Conservation (phyloP, 2,329 filamentous ascomycete species). For the Phaeoacremonium minimum region DNA sequence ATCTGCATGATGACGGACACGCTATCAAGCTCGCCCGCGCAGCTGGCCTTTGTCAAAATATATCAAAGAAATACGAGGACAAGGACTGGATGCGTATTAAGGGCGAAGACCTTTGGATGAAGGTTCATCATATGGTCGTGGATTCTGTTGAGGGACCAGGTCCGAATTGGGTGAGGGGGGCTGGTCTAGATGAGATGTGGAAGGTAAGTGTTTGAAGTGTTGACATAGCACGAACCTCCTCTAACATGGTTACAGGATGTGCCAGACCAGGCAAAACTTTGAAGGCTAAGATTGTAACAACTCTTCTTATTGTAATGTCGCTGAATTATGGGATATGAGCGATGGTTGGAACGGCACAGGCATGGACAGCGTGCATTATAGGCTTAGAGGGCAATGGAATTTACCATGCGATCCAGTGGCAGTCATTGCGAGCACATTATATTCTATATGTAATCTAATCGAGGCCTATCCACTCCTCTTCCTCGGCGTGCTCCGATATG, state of each 20-base stretch:
- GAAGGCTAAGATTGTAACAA: background rate
- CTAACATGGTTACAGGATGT: too few species aligned
- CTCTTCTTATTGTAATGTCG: background rate
- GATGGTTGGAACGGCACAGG: background rate
- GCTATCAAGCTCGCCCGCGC: slow-evolving; percentile 70
- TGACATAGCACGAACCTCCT: too few species aligned
- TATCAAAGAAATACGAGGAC: slow-evolving; percentile 39
- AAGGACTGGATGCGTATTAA: slow-evolving; percentile 48
- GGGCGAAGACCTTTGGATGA: slow-evolving; percentile 54
- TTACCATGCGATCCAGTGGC: too few species aligned
- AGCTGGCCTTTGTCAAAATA: slow-evolving; percentile 57
- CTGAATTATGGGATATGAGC: background rate
- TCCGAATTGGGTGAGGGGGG: slow-evolving; percentile 54
- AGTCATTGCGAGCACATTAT: too few species aligned
- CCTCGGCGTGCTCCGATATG: slow-evolving; percentile 25
- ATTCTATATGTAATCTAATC: slow-evolving; percentile 32
- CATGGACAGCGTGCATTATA: background rate
- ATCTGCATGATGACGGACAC: slow-evolving; percentile 73
- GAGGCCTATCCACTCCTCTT: slow-evolving; percentile 44
- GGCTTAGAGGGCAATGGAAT: background rate
- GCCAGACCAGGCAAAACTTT: background rate
- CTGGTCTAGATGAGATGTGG: slow-evolving; percentile 66
- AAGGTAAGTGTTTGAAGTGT: slow-evolving; percentile 27
- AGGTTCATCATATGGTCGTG: slow-evolving; percentile 55
- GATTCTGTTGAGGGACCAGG: slow-evolving; percentile 54